Conservation (phyloP, 1,139 yeast species). For the Sugiyamaella neomexicana region DNA sequence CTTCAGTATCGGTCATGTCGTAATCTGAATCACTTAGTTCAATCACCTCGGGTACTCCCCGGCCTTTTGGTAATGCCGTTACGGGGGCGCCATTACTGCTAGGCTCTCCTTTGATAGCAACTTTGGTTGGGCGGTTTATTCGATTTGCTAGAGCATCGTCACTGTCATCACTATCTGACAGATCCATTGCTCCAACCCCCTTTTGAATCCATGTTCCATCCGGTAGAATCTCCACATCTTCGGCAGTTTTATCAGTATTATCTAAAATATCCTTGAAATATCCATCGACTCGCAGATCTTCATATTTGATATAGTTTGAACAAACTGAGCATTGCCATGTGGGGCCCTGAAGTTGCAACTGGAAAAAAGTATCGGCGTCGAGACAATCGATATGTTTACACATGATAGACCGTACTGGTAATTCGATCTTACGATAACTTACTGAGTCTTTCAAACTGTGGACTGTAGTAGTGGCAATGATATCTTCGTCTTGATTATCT, state of each 20-base stretch:
- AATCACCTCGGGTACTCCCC: constrained; percentile 27
- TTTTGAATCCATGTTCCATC: constrained; percentile 42
- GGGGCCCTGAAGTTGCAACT: constrained; percentile 46
- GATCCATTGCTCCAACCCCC: constrained; percentile 24
- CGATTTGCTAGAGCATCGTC: constrained; percentile 18
- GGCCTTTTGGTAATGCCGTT: not conserved
- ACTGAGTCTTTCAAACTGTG: constrained; percentile 44
- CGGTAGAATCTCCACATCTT: constrained; percentile 40
- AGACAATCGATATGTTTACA: constrained; percentile 47
- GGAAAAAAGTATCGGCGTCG: constrained; percentile 43
- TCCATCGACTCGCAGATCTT: constrained; percentile 43
- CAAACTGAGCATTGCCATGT: constrained; percentile 49
- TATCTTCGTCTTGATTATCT: constrained; percentile 42
- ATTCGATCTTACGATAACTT: constrained; percentile 39
- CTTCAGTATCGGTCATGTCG: constrained; percentile 18
- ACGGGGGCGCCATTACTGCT: not conserved
- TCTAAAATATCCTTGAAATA: constrained; percentile 40
- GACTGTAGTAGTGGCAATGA: constrained; percentile 40
- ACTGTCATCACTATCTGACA: constrained; percentile 21
- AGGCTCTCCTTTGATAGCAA: constrained; percentile 6
- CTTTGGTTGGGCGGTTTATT: not conserved
- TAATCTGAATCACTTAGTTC: constrained; percentile 32
- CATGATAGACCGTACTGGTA: constrained; percentile 42
- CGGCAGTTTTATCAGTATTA: constrained; percentile 33
- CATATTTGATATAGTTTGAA: constrained; percentile 36